Evolutionary conservation across 176 grass and related monocot genomes (phyloP).

Genomic region (Oryza nivara): DNA sequence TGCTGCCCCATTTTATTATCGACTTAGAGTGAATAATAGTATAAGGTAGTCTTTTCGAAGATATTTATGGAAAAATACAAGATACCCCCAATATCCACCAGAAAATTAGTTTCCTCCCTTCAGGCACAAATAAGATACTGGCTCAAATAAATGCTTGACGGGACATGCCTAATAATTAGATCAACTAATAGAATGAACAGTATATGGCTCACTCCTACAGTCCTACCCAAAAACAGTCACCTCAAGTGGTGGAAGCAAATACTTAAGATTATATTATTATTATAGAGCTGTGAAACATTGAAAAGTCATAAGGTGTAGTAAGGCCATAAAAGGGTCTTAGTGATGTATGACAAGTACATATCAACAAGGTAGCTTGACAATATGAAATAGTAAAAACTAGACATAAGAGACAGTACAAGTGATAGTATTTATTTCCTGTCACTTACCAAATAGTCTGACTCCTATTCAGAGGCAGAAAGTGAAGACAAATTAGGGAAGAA

Average conservation of each 20-base stretch:
- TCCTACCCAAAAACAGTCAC: neutral
- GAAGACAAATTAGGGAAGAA: neutral
- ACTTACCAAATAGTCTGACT: slow-evolving; percentile 22
- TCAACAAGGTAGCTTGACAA: slow-evolving; percentile 12
- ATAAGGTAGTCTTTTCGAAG: neutral
- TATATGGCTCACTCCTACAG: neutral
- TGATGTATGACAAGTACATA: slow-evolving; percentile 18
- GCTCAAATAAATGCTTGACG: slow-evolving; percentile 1
- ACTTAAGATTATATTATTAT: neutral
- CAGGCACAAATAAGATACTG: slow-evolving; percentile 23
- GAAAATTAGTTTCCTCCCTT: neutral
- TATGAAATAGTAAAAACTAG: neutral
- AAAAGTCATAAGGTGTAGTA: neutral
- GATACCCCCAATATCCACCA: neutral
- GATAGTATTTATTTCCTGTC: slow-evolving; percentile 19
- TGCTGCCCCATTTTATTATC: neutral
- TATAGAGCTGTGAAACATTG: slow-evolving; percentile 1
- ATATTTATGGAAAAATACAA: too few species aligned
- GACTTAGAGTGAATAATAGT: neutral
- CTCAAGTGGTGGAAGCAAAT: slow-evolving; percentile 8
- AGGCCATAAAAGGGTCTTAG: neutral
- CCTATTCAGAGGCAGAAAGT: slow-evolving; percentile 8
- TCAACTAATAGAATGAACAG: slow-evolving; percentile 24
- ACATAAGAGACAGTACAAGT: neutral
- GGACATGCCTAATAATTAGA: slow-evolving; percentile 34